A percentile compares a stretch with the other conserved stretches of the same genome.
Evolutionary conservation across 768 basidiomycete species (phyloP).

Genomic region (Xanthoconium stramineum): DNA sequence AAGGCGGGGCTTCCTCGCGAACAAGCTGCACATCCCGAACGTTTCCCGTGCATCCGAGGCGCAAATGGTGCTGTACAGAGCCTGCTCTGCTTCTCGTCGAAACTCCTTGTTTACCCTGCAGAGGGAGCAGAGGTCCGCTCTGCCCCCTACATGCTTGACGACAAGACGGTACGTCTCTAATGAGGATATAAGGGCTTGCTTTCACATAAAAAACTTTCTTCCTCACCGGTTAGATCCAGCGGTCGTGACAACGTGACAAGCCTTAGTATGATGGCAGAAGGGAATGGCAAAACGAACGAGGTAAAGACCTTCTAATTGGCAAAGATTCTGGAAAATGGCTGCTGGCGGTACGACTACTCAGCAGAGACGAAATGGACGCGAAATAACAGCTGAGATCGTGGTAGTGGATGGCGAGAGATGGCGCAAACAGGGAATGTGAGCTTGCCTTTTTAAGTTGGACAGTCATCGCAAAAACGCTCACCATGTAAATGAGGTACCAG

Average conservation of each 20-base stretch:
- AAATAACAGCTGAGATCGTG: not conserved
- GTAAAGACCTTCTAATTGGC: not conserved
- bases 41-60: constrained; percentile 40
- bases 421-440: not conserved
- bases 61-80: constrained; percentile 58
- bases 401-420: constrained; percentile 3
- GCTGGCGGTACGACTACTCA: not conserved
- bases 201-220: not conserved
- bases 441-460: constrained; percentile 15
- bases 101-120: constrained; percentile 59
- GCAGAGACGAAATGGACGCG: not conserved
- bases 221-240: constrained; percentile 10
- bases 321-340: not conserved
- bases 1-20: constrained; percentile 46
- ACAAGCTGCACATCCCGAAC: constrained; percentile 44
- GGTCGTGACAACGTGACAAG: not conserved
- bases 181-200: constrained; percentile 33
- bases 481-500: constrained; percentile 10
- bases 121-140: constrained; percentile 52
- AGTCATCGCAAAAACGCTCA: not conserved
- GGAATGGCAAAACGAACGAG: not conserved
- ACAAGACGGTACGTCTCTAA: constrained; percentile 58
- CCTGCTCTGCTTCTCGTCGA: constrained; percentile 51
- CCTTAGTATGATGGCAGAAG: not conserved
- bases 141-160: constrained; percentile 48